Conservation (phyloP, 352 stramenopile genomes). For the Phytophthora kernoviae region DNA sequence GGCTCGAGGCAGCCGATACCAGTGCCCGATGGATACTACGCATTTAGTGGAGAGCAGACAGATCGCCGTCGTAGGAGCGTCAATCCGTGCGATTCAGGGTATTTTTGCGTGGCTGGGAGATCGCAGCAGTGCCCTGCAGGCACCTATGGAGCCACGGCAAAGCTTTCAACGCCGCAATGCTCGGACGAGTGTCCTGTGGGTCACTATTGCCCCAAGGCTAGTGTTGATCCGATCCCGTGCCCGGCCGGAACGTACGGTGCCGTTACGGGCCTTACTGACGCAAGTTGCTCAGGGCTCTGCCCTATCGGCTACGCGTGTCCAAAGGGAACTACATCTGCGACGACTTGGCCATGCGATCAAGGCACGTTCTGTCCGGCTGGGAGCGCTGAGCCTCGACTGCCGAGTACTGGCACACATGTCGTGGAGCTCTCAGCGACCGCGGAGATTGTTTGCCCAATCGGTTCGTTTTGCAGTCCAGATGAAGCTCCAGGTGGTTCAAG, state of each 20-base stretch:
- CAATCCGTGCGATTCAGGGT: slow-evolving; percentile 50
- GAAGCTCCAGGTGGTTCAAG: slow-evolving; percentile 30
- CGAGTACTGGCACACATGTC: slow-evolving; percentile 37
- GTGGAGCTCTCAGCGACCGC: slow-evolving; percentile 12
- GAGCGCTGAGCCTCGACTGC: slow-evolving; percentile 26
- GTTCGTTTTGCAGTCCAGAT: slow-evolving; percentile 55
- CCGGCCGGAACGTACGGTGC: slow-evolving; percentile 66
- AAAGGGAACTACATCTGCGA: slow-evolving; percentile 50
- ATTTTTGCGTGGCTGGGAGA: slow-evolving; percentile 60
- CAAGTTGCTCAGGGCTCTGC: slow-evolving; percentile 65
- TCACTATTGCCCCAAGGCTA: slow-evolving; percentile 58
- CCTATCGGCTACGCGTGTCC: slow-evolving; percentile 67
- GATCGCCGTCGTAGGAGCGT: slow-evolving; percentile 27
- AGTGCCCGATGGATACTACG: slow-evolving; percentile 53
- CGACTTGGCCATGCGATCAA: slow-evolving; percentile 36
- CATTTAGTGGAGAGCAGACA: slow-evolving; percentile 31
- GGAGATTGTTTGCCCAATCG: slow-evolving; percentile 36
- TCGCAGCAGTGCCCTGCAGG: slow-evolving; percentile 53
- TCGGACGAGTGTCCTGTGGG: slow-evolving; percentile 57
- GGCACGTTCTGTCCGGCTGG: slow-evolving; percentile 23
- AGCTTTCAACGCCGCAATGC: slow-evolving; percentile 39
- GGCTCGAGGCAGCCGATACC: slow-evolving; percentile 33
- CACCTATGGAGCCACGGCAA: slow-evolving; percentile 41
- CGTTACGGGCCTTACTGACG: slow-evolving; percentile 34
- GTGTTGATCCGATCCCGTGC: slow-evolving; percentile 33